Evolutionary conservation across 2,329 filamentous ascomycete species (phyloP).

Genomic region (Diplocarpon mali): DNA sequence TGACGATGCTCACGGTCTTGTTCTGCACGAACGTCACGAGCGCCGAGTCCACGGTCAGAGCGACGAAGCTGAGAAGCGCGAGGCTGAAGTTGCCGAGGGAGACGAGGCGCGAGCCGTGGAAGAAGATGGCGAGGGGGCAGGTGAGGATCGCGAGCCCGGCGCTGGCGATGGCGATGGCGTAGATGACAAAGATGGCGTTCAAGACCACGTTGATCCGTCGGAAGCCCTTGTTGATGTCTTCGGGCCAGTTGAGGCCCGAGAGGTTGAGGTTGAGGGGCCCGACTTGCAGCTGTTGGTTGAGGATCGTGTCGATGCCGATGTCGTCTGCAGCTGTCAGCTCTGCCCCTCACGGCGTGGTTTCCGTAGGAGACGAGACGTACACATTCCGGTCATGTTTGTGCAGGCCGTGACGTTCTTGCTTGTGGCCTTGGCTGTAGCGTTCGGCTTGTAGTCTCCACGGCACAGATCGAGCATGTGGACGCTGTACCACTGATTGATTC

Average conservation of each 20-base stretch:
- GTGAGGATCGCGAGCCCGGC: conserved; percentile 39
- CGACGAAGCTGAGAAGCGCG: conserved; percentile 35
- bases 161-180: conserved; percentile 44
- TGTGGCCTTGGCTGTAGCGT: conserved; percentile 30
- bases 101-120: conserved; percentile 31
- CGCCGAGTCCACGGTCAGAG: conserved; percentile 62
- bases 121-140: conserved; percentile 34
- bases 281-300: conserved; percentile 37
- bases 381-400: conserved; percentile 40
- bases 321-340: conserved; percentile 26
- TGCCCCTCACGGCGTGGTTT: background rate
- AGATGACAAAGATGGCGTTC: conserved; percentile 45
- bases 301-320: conserved; percentile 41
- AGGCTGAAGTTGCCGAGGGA: conserved; percentile 39
- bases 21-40: conserved; percentile 53
- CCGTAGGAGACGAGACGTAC: conserved; percentile 22
- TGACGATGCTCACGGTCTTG: conserved; percentile 40
- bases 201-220: conserved; percentile 37
- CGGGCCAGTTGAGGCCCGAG: conserved; percentile 43
- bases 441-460: conserved; percentile 32
- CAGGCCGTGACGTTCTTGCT: conserved; percentile 42
- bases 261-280: conserved; percentile 34
- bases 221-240: conserved; percentile 42
- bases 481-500: conserved; percentile 50
- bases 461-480: conserved; percentile 51